Conservation (phyloP, 139 green algal genomes). For the Pleodorina starrii region DNA sequence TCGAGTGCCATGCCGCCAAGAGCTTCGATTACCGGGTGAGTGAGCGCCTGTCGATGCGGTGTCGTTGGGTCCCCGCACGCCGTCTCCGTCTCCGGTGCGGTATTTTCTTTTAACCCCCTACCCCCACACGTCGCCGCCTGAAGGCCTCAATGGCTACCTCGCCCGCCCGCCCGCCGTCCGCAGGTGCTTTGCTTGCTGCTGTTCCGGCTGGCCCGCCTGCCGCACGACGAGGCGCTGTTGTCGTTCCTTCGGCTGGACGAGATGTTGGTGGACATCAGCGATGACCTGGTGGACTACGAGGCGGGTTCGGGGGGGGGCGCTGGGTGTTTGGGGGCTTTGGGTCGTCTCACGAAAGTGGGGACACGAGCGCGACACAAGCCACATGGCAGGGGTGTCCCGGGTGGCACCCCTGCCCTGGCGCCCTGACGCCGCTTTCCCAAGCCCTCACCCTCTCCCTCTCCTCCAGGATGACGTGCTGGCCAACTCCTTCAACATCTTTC, state of each 20-base stretch:
- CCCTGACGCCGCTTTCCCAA: neutral
- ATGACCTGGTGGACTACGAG: constrained; percentile 87
- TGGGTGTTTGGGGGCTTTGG: neutral
- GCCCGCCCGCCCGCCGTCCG: neutral
- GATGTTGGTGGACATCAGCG: constrained; percentile 86
- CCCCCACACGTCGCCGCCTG: too few species aligned
- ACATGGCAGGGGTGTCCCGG: too few species aligned
- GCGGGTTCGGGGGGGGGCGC: constrained; percentile 29
- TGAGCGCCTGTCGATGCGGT: neutral
- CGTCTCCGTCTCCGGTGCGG: too few species aligned
- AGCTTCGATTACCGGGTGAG: constrained; percentile 88
- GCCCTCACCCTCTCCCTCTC: neutral
- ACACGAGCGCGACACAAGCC: too few species aligned
- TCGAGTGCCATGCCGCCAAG: constrained; percentile 73
- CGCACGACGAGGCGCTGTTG: constrained; percentile 65
- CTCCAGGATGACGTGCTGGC: constrained; percentile 71
- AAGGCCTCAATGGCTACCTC: too few species aligned
- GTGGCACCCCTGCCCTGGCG: too few species aligned
- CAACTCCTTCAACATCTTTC: constrained; percentile 83
- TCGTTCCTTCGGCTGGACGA: constrained; percentile 82
- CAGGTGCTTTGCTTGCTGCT: constrained; percentile 70
- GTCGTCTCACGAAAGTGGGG: too few species aligned
- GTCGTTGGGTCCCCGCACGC: too few species aligned
- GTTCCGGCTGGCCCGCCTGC: constrained; percentile 39
- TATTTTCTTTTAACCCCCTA: too few species aligned